Conservation (phyloP, 2,329 filamentous ascomycete genomes). For the Colletotrichum sp. region DNA sequence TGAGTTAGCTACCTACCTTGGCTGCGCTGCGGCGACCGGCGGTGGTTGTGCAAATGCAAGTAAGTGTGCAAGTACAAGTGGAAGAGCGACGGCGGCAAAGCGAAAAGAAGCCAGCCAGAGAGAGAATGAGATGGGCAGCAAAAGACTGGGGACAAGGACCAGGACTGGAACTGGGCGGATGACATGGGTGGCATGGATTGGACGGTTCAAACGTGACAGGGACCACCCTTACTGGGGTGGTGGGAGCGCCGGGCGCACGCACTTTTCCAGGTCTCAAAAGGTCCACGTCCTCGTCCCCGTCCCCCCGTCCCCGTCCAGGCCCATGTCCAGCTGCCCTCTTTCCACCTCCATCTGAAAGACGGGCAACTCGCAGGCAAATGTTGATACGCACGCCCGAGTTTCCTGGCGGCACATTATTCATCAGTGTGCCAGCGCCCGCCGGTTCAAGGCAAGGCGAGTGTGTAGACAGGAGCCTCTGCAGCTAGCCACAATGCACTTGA, state of each 20-base stretch:
- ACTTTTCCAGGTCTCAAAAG: not conserved
- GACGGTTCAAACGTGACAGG: conserved; percentile 14
- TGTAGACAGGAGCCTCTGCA: not conserved
- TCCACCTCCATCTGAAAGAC: not conserved
- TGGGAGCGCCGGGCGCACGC: not conserved
- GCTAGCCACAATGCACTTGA: not conserved
- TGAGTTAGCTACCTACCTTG: not conserved
- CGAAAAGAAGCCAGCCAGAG: not conserved
- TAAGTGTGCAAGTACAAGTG: not conserved
- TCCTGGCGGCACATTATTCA: no score
- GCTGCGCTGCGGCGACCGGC: not conserved
- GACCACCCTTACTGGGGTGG: not conserved
- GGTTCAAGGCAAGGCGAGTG: not conserved
- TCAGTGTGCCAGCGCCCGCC: not conserved
- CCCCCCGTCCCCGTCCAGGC: not conserved
- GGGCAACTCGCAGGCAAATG: not conserved
- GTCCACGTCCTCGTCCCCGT: not conserved
- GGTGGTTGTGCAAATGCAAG: not conserved
- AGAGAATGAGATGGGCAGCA: not conserved
- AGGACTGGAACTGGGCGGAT: conserved; percentile 10
- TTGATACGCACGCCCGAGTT: not conserved
- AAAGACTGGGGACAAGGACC: conserved; percentile 18
- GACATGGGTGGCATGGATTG: conserved; percentile 18
- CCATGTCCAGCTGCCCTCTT: not conserved
- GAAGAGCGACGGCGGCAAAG: conserved; percentile 7